These are phyloP conservation scores for Penicillium sp. DNA, from an alignment of 2,329 filamentous ascomycete species.

Conservation along the genomic window DNA sequence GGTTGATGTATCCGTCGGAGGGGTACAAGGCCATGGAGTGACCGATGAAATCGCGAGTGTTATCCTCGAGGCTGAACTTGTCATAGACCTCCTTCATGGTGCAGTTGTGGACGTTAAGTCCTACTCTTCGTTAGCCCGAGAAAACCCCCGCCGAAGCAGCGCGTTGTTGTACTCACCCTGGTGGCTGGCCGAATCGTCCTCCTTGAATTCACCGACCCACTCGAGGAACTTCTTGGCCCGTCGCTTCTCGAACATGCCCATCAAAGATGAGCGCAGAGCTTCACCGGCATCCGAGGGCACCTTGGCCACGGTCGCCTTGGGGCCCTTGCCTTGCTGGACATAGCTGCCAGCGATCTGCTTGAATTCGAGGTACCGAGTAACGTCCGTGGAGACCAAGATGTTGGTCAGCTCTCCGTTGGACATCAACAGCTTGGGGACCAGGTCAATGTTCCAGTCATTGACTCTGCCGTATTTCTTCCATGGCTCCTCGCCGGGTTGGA, in stretches of 20 bases:
- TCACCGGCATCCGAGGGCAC: slow-evolving; percentile 91
- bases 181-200: slow-evolving; percentile 80
- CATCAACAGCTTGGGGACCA: slow-evolving; percentile 98
- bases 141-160: slow-evolving; percentile 24
- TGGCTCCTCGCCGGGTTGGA: slow-evolving; percentile 74
- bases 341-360: slow-evolving; percentile 94
- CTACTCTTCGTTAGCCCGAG: slow-evolving; percentile 48
- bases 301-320: slow-evolving; percentile 91
- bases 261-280: slow-evolving; percentile 86
- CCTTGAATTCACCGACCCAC: slow-evolving; percentile 86
- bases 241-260: slow-evolving; percentile 98
- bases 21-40: slow-evolving; percentile 97
- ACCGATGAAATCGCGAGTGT: slow-evolving; percentile 92
- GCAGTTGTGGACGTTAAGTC: slow-evolving; percentile 73
- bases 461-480: slow-evolving; percentile 97
- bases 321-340: slow-evolving; percentile 82
- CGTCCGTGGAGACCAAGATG: slow-evolving; percentile 94
- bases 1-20: slow-evolving; percentile 81
- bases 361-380: slow-evolving; percentile 86
- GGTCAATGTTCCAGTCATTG: slow-evolving; percentile 99
- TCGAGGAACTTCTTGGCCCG: slow-evolving; percentile 95
- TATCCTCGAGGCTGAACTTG: slow-evolving; percentile 89
- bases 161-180: slow-evolving; percentile 64
- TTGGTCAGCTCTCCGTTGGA: slow-evolving; percentile 97
- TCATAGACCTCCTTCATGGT: slow-evolving; percentile 99